Evolutionary conservation across 257 asterid species (phyloP).

Genomic region (Salvia hispanica): DNA sequence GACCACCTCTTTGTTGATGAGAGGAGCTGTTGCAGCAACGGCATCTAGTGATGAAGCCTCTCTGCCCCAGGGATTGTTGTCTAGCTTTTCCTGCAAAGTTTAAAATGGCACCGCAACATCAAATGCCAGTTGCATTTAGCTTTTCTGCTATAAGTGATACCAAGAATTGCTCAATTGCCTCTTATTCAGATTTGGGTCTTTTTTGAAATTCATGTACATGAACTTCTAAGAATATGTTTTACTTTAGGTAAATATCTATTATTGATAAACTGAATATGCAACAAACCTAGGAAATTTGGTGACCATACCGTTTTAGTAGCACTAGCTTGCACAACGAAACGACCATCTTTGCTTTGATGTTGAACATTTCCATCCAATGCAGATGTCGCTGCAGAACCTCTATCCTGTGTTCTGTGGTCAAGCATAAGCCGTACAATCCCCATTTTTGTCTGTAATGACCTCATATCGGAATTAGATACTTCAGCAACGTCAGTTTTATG

Average conservation of each 20-base stretch:
- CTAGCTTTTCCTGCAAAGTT: slow-evolving; percentile 39
- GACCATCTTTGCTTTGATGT: slow-evolving; percentile 31
- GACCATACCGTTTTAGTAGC: slow-evolving; percentile 40
- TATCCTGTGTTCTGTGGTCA: slow-evolving; percentile 32
- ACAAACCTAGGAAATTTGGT: background rate
- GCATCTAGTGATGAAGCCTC: slow-evolving; percentile 26
- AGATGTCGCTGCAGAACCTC: slow-evolving; percentile 13
- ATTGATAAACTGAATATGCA: background rate
- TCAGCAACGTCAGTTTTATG: slow-evolving; percentile 39
- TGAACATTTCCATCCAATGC: slow-evolving; percentile 24
- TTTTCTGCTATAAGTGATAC: background rate
- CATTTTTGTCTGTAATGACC: slow-evolving; percentile 46
- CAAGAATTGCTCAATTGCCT: background rate
- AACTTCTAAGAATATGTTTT: too few species aligned
- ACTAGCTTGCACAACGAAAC: slow-evolving; percentile 22
- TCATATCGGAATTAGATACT: slow-evolving; percentile 51
- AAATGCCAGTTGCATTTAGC: background rate
- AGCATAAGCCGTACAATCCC: slow-evolving; percentile 44
- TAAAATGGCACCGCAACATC: background rate
- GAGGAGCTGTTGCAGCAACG: slow-evolving; percentile 50
- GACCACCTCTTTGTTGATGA: slow-evolving; percentile 46
- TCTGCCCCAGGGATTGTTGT: slow-evolving; percentile 18
- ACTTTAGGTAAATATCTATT: too few species aligned
- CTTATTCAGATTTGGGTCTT: too few species aligned
- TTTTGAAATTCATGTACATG: too few species aligned